Conservation (phyloP, 2,329 filamentous ascomycete species). For the Periconia digitata region DNA sequence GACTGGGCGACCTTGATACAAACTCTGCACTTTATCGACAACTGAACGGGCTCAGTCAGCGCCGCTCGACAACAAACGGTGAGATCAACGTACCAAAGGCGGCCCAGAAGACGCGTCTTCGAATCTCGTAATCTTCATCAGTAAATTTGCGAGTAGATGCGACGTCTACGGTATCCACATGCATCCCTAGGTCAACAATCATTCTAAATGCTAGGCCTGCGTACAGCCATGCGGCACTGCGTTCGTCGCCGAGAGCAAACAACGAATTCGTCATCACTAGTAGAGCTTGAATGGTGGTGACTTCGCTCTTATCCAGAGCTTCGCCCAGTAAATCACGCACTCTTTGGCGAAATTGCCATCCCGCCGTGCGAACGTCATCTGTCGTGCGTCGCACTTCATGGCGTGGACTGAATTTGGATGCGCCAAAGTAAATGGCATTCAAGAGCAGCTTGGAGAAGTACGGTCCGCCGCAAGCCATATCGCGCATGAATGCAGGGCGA, state of each 20-base stretch:
- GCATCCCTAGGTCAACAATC: slow-evolving; percentile 58
- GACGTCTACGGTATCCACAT: slow-evolving; percentile 46
- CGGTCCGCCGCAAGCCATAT: slow-evolving; percentile 55
- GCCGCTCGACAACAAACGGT: neutral
- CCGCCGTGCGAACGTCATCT: slow-evolving; percentile 51
- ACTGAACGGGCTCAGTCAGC: slow-evolving; percentile 20
- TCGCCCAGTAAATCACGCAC: slow-evolving; percentile 51
- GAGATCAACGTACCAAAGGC: slow-evolving; percentile 37
- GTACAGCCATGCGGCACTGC: slow-evolving; percentile 60
- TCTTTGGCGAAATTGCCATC: slow-evolving; percentile 52
- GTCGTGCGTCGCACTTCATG: slow-evolving; percentile 50
- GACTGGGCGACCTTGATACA: slow-evolving; percentile 58
- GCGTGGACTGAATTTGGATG: slow-evolving; percentile 51
- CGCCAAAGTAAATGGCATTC: slow-evolving; percentile 56
- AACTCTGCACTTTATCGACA: slow-evolving; percentile 56
- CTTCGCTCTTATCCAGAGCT: slow-evolving; percentile 52
- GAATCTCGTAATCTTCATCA: slow-evolving; percentile 51
- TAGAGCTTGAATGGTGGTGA: slow-evolving; percentile 58
- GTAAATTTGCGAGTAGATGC: slow-evolving; percentile 38
- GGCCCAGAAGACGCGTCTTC: slow-evolving; percentile 51
- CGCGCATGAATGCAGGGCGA: slow-evolving; percentile 49
- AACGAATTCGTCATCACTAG: slow-evolving; percentile 55
- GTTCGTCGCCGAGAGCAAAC: slow-evolving; percentile 54
- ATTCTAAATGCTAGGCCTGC: slow-evolving; percentile 60
- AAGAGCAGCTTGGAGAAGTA: slow-evolving; percentile 61